Evolutionary conservation across 306 rosid species (phyloP), one percentile per base, ranked within the genome.

Genomic region (Trichosanthes truncata): DNA sequence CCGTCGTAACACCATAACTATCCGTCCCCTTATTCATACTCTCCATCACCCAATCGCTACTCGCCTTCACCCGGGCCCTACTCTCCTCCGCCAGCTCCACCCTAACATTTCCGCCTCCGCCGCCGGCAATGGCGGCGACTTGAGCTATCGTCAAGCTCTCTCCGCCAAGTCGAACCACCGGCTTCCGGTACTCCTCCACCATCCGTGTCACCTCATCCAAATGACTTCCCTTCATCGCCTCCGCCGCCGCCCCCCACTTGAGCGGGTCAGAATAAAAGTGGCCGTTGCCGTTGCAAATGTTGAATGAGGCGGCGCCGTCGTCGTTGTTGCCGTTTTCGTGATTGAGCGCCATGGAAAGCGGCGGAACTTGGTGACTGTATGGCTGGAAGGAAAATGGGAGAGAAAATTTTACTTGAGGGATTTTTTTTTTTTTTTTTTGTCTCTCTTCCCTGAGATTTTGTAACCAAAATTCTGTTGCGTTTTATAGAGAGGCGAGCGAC

Each of bases 1-100:
- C 98, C 0, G 97, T 95, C 38, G 97, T 92, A 10, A 95, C 92
- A 0, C 97, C 98, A 21, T 95, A 92, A 46, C 96, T 92, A 74
- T 95, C 98, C 0, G 92, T 91, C 0, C 98, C 98, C 3, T 85
- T 88, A 31, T 79, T 68, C 93, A 92, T 84, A 78, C 97, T 87
- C 1, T 91, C 91, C 82, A 86, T 69, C 0, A 94, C 97, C 98
- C 98, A 94, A 1, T 92, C 92, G 31, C 97, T 94, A 85, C 97
- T 91, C 0, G 97, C 97, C 78, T 88, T 86, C 4, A 94, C 98
- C 35, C 82, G 87, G 11, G 84, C 85, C 4, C 92, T 77, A 1
- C 87, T 80, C n/a, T 80, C 87, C 88, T 87, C 88, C 0, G 85
- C 62, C 2, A 94, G 90, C 83, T 86, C 88, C 73, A 94, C 97